A percentile compares a stretch with the other conserved stretches of the same genome.
phyloP scores from a whole-genome alignment of 345 rosid species.

The Raphanus raphanistrum region DNA sequence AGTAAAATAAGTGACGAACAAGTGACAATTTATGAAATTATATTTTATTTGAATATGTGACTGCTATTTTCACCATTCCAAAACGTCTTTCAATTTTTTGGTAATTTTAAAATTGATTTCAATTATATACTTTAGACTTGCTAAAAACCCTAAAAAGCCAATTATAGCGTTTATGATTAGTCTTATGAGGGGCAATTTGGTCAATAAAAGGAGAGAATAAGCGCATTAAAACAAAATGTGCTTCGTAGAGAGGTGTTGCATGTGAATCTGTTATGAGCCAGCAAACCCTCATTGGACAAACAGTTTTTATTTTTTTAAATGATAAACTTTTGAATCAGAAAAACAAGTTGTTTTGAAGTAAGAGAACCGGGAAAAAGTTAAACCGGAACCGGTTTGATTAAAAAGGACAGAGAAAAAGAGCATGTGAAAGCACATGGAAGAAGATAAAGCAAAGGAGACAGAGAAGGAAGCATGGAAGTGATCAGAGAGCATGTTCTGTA shows the following conservation, averaged over 20 bases:
- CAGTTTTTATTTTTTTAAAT: neutral
- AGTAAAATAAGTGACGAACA: neutral
- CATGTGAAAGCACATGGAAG: slow-evolving; percentile 41
- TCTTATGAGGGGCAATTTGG: slow-evolving; percentile 1
- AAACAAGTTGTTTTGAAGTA: slow-evolving; percentile 4
- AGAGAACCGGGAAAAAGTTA: slow-evolving; percentile 13
- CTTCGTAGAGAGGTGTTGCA: neutral
- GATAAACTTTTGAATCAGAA: neutral
- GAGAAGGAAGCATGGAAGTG: slow-evolving; percentile 29
- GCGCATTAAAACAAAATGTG: neutral
- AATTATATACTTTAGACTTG: neutral
- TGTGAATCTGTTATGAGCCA: slow-evolving; percentile 25
- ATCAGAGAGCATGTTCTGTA: slow-evolving; percentile 39
- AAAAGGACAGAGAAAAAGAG: slow-evolving; percentile 1
- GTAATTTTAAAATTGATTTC: neutral
- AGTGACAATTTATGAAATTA: neutral
- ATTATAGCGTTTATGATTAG: neutral
- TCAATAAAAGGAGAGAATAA: neutral
- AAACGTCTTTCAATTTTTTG: neutral
- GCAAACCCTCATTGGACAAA: slow-evolving; percentile 16
- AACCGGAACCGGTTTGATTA: slow-evolving; percentile 21
- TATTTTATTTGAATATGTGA: neutral
- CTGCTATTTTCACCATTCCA: neutral
- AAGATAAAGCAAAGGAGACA: slow-evolving; percentile 24
- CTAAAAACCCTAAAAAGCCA: neutral